These are phyloP conservation scores for Globisporangium canariense DNA, from an alignment of 352 stramenopile species.

Conservation along the genomic window DNA sequence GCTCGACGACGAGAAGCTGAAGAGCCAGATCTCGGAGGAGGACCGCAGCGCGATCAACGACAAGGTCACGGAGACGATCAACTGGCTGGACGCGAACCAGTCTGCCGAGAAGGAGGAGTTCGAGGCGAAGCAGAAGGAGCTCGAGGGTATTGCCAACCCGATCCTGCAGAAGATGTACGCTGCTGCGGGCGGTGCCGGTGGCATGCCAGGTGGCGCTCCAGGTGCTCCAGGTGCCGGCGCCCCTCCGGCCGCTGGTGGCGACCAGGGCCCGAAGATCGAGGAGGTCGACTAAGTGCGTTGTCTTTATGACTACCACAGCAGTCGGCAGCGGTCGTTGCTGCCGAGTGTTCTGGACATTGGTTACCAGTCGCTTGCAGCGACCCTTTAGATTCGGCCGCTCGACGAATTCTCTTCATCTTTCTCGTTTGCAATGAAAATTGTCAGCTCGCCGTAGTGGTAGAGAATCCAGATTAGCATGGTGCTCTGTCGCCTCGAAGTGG, in stretches of 20 bases:
- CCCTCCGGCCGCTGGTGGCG: conserved; percentile 25
- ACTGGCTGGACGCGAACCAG: conserved; percentile 60
- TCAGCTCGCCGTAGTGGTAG: neutral
- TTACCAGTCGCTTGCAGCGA: neutral
- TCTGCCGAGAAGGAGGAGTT: conserved; percentile 81
- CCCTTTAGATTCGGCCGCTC: neutral
- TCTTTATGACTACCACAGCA: neutral
- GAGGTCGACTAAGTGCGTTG: conserved; percentile 38
- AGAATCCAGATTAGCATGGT: conserved; percentile 5
- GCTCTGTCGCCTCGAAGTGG: neutral
- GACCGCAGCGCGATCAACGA: conserved; percentile 52
- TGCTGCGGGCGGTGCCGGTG: conserved; percentile 45
- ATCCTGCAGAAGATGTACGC: conserved; percentile 86
- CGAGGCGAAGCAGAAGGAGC: conserved; percentile 85
- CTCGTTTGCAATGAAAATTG: conserved; percentile 5
- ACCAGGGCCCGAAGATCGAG: conserved; percentile 73
- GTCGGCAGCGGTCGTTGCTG: neutral
- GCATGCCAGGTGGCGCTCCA: conserved; percentile 28
- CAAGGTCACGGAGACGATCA: conserved; percentile 59
- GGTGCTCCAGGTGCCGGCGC: conserved; percentile 20
- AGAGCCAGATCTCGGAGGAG: conserved; percentile 57
- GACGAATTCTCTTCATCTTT: too few relatives aligned
- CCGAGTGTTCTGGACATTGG: neutral
- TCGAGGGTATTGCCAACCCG: conserved; percentile 82
- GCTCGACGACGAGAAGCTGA: conserved; percentile 81